Base-by-base conservation (phyloP, 805 yeast species). In the Hanseniaspora clermontiae region DNA sequence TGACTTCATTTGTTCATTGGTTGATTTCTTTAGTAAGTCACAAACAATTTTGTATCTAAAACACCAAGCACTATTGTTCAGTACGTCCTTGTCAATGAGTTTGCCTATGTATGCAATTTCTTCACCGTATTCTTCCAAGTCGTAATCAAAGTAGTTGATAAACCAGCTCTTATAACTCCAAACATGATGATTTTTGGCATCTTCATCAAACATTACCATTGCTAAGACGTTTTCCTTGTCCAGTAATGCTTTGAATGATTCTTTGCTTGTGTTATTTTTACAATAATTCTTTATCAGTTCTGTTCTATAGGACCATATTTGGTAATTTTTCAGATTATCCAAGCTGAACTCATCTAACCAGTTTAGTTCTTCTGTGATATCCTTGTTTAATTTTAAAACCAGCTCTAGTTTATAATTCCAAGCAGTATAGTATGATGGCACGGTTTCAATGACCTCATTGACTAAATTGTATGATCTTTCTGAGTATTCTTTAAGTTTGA, bases 221-320 rank as follows among this genome's bases (percentile, higher is more conserved):
- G 85, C 72, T 24, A 88, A 74, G 2, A 86, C 83, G 52, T 74
- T 74, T 65, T 93, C 97, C 39, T 82, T 71, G 43, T 69, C 72
- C 1, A 76, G 68, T 46, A 72, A 61, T 75, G 75, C n/a, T 57
- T 57, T 60, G 15, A 46, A 43, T 10, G 69, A 66, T 1, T 36
- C 43, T 20, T 34, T 31, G 9, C 43, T 17, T 10, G 17, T 11
- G n/a, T 51, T 27, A 6, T 34, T 12, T 43, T 43, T 51, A 9
- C 19, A 11, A n/a, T 34, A 59, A 63, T 0, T 68, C 66, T 43
- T 74, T 74, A 55, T 84, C 70, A 91, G 65, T 37, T 81, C 71
- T 64, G 84, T 90, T 57, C 97, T 77, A 65, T 91, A 90, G 63
- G 90, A 87, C 97, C 97, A 93, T n/a, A 91, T 84, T 68, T 93